A percentile compares a stretch with the other conserved stretches of the same genome.
These are phyloP conservation scores for Hirschioporus abietinus DNA, from an alignment of 768 basidiomycete species.

Conservation along the genomic window DNA sequence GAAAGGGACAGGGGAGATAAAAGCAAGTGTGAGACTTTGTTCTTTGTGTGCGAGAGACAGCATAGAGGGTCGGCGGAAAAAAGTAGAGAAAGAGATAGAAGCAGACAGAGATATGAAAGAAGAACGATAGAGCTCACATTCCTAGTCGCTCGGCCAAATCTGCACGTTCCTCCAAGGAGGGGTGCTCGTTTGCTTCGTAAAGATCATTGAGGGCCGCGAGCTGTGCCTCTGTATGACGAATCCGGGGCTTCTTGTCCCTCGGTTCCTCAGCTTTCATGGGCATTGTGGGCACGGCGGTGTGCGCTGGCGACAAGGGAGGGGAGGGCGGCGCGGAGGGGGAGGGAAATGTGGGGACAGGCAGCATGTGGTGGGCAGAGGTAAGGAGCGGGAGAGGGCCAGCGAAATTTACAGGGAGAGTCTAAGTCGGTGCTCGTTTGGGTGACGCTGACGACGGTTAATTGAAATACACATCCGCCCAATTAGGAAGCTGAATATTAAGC, in stretches of 20 bases:
- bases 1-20: slow-evolving; percentile 15
- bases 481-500: neutral
- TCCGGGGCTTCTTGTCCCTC: slow-evolving; percentile 69
- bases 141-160: slow-evolving; percentile 66
- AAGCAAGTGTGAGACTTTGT: slow-evolving; percentile 12
- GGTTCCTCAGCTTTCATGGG: slow-evolving; percentile 2
- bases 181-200: slow-evolving; percentile 73
- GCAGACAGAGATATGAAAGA: slow-evolving; percentile 12
- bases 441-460: slow-evolving; percentile 1
- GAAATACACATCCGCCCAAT: neutral
- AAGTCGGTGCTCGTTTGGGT: neutral
- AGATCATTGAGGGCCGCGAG: slow-evolving; percentile 74
- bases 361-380: slow-evolving; percentile 11
- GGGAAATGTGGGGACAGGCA: slow-evolving; percentile 12
- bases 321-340: slow-evolving; percentile 16
- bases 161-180: slow-evolving; percentile 60
- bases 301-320: slow-evolving; percentile 18
- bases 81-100: slow-evolving; percentile 6
- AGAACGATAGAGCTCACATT: slow-evolving; percentile 49
- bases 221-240: slow-evolving; percentile 69
- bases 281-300: slow-evolving; percentile 3
- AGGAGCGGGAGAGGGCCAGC: slow-evolving; percentile 7
- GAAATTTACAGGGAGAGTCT: slow-evolving; percentile 1
- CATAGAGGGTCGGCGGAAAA: neutral
- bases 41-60: neutral